Base-by-base conservation (phyloP, 305 asterid species). In the Petunia hybrid region DNA sequence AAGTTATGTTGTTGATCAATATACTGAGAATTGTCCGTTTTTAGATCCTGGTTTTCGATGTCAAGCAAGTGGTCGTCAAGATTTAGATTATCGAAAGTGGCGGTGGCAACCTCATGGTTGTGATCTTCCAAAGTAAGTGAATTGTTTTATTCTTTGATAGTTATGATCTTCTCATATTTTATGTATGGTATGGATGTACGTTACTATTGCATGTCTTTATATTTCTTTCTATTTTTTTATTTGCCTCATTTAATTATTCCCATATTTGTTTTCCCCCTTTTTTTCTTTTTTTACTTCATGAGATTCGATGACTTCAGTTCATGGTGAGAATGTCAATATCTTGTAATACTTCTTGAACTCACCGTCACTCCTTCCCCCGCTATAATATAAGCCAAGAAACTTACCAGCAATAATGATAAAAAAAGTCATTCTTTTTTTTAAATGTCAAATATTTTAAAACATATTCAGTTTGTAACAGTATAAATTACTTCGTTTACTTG, bases 41-140 rank as follows among this genome's bases (percentile, higher is more conserved):
- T 68, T 95, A 79, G 99, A 95, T 82, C 95, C 96, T 0, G 98
- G 98, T 1, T 95, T 95, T 78, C 92, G 95, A 5, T 95, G 99
- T 87, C 89, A 59, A 38, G 66, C 5, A 5, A 93, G 83, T 57
- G 99, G 99, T 2, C 79, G 99, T 13, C 76, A 12, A 1, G 94
- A 95, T 71, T 64, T 75, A 9, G 90, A 75, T 60, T 93, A 88
- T 45, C 95, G 81, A 77, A 93, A 90, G 66, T 95, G 99, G 99
- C 88, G 97, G 35, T 95, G 99, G 99, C 90, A 88, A 67, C 98
- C 99, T 6, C 79, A 85, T 6, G 82, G 59, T 1, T 95, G 98
- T 79, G 36, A 91, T 82, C 91, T 95, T 89, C 97, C 98, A 3
- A 90, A 97, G 99, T 91, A 86, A 63, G 39, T 2, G 39, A 55